Conservation (phyloP, 345 rosid genomes). For the Hibiscus mutabilis region DNA sequence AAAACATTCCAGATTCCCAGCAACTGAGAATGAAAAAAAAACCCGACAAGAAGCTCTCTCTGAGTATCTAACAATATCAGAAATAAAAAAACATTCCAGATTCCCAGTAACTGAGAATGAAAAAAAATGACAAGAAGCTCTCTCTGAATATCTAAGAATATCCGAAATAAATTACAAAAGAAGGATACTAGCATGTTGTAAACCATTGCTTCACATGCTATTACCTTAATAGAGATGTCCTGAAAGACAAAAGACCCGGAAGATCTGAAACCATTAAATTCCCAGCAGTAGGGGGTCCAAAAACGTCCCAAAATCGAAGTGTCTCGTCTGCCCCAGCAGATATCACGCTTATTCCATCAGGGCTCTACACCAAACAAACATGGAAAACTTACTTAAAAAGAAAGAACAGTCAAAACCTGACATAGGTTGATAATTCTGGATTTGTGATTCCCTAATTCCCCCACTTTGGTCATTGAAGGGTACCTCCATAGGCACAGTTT, state of each 20-base stretch:
- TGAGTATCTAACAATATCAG: no score
- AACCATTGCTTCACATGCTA: slow-evolving; percentile 1
- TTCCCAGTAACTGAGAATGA: not conserved
- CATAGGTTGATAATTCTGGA: slow-evolving; percentile 37
- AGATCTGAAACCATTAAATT: slow-evolving; percentile 26
- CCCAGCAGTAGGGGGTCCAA: slow-evolving; percentile 36
- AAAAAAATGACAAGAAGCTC: not conserved
- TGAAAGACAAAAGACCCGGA: slow-evolving; percentile 38
- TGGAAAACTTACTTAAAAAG: not conserved
- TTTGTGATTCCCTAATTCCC: slow-evolving; percentile 22
- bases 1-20: not conserved
- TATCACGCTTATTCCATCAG: no score
- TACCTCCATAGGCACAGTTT: slow-evolving; percentile 43
- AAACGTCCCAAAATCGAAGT: slow-evolving; percentile 45
- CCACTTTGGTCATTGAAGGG: slow-evolving; percentile 37
- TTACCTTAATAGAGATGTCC: slow-evolving; percentile 36
- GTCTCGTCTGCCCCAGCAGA: no score
- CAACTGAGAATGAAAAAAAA: not conserved
- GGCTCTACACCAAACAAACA: no score
- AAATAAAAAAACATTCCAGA: not conserved
- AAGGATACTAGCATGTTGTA: no score
- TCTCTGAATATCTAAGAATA: not conserved
- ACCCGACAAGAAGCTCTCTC: no score
- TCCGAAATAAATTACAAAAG: no score
- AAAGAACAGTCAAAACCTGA: slow-evolving; percentile 27